A percentile compares a stretch with the other conserved stretches of the same genome.
These are phyloP conservation scores for Saccharum officinarum DNA, from an alignment of 176 grass and related monocot species.

Conservation along the genomic window DNA sequence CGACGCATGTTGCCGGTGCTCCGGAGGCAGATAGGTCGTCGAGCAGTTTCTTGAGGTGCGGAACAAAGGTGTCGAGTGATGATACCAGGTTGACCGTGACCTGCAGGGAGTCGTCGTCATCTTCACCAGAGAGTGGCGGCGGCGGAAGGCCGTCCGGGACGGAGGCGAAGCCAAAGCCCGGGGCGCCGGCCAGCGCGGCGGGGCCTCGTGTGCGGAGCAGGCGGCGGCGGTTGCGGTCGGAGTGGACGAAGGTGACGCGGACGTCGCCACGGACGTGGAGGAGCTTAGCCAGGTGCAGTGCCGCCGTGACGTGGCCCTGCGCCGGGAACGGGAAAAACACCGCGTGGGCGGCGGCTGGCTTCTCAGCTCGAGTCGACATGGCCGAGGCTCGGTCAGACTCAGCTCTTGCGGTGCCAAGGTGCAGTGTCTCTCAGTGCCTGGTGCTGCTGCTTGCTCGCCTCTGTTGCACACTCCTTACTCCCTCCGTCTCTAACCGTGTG, in stretches of 20 bases:
- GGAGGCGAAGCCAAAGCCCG: neutral
- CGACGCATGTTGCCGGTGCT: slow-evolving; percentile 30
- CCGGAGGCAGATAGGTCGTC: neutral
- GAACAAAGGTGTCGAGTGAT: neutral
- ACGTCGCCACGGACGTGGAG: neutral
- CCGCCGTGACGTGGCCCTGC: slow-evolving; percentile 32
- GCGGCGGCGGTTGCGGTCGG: slow-evolving; percentile 16
- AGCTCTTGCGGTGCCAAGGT: no score
- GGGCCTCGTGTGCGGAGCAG: neutral
- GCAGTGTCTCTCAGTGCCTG: no score
- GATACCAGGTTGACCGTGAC: neutral
- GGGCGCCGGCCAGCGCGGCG: neutral
- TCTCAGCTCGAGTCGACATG: no score
- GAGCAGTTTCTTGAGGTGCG: slow-evolving; percentile 5
- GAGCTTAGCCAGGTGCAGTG: slow-evolving; percentile 4
- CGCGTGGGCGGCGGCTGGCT: slow-evolving; percentile 12
- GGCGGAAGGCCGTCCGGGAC: neutral
- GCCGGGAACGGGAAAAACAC: slow-evolving; percentile 50
- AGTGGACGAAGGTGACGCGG: slow-evolving; percentile 8
- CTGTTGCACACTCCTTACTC: no score
- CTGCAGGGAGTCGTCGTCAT: neutral
- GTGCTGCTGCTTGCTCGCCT: no score
- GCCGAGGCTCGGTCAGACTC: no score
- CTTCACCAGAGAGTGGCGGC: neutral
- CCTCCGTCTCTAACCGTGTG: no score